These are phyloP conservation scores for Aphanocladium album DNA, from an alignment of 2,329 filamentous ascomycete species.

Conservation along the genomic window DNA sequence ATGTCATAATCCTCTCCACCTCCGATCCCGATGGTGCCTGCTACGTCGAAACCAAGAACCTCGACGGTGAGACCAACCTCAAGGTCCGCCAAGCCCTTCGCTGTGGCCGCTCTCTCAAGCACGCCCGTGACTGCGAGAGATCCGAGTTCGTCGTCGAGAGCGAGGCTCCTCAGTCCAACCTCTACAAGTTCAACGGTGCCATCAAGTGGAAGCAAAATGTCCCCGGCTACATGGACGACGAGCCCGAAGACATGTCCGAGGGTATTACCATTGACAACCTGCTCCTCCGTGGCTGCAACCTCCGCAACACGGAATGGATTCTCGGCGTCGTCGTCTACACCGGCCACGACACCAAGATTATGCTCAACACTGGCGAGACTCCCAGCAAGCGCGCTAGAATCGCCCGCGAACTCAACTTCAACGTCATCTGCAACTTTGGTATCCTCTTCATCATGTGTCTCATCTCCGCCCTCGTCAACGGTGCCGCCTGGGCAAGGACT, in stretches of 20 bases:
- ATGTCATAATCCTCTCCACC: slow-evolving; percentile 86
- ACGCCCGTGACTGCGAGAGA: slow-evolving; percentile 87
- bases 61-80: slow-evolving; percentile 96
- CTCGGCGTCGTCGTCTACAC: slow-evolving; percentile 92
- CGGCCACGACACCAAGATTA: slow-evolving; percentile 95
- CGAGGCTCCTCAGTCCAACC: slow-evolving; percentile 84
- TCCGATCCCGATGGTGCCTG: slow-evolving; percentile 92
- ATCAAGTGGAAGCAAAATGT: slow-evolving; percentile 79
- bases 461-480: slow-evolving; percentile 77
- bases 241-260: slow-evolving; percentile 76
- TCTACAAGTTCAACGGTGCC: slow-evolving; percentile 91
- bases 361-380: slow-evolving; percentile 96
- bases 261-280: slow-evolving; percentile 94
- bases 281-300: slow-evolving; percentile 84
- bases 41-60: slow-evolving; percentile 96
- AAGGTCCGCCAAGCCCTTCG: slow-evolving; percentile 91
- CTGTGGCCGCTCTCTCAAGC: slow-evolving; percentile 74
- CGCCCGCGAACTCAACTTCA: slow-evolving; percentile 91
- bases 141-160: slow-evolving; percentile 86
- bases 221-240: slow-evolving; percentile 54
- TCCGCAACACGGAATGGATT: slow-evolving; percentile 95
- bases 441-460: slow-evolving; percentile 88
- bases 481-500: slow-evolving; percentile 69
- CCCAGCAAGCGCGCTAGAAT: slow-evolving; percentile 91
- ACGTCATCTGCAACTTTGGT: slow-evolving; percentile 93